These are phyloP conservation scores for Colletotrichum filicis DNA, from an alignment of 2,329 filamentous ascomycete species.

Conservation along the genomic window DNA sequence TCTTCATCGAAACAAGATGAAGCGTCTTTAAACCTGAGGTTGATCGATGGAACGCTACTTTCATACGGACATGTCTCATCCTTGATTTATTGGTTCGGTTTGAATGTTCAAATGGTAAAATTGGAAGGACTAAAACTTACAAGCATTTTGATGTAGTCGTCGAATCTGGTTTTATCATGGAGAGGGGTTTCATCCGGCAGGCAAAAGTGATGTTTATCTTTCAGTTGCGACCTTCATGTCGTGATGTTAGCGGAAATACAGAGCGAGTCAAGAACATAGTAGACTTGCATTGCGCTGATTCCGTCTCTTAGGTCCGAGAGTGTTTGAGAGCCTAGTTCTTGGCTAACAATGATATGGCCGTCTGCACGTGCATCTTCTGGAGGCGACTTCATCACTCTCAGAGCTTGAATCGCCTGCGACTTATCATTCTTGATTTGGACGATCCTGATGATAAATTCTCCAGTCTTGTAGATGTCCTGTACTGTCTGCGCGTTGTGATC, in stretches of 20 bases:
- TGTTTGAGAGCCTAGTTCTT: background rate
- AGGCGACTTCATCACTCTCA: background rate
- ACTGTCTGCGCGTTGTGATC: background rate
- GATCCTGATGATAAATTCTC: slow-evolving; percentile 2
- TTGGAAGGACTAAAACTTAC: background rate
- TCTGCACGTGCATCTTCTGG: background rate
- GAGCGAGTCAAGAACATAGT: background rate
- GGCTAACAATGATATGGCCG: background rate
- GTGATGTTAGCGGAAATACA: no score
- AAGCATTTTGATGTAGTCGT: slow-evolving; percentile 1
- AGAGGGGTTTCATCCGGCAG: slow-evolving; percentile 3
- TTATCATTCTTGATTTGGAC: background rate
- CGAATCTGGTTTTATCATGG: background rate
- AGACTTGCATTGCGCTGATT: background rate
- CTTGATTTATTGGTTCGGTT: background rate
- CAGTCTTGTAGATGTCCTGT: slow-evolving; percentile 6
- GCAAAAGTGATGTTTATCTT: slow-evolving; percentile 3
- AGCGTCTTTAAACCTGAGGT: background rate
- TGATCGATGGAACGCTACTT: background rate
- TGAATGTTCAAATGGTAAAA: background rate
- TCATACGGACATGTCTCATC: slow-evolving; percentile 8
- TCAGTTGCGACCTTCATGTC: no score
- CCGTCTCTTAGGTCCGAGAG: background rate
- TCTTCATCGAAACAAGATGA: background rate
- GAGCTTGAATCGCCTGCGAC: background rate